Evolutionary conservation across 495 filamentous ascomycete genomes (phyloP).

Genomic region (Talaromyces wortmannii): DNA sequence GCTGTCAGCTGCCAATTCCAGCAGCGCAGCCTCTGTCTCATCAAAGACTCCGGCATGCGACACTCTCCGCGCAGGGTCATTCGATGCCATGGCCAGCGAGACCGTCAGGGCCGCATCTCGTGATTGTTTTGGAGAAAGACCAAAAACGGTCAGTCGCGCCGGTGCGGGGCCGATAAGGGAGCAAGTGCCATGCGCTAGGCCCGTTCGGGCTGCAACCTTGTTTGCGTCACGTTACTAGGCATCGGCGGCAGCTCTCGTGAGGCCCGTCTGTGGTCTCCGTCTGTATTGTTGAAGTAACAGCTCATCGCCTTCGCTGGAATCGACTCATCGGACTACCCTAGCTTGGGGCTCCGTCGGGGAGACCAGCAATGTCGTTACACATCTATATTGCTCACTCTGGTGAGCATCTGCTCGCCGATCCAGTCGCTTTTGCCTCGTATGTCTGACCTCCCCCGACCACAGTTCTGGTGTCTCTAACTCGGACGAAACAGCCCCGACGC

Average conservation of each 20-base stretch:
- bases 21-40: constrained; percentile 26
- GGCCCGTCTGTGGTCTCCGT: background rate
- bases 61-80: constrained; percentile 14
- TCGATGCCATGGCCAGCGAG: constrained; percentile 31
- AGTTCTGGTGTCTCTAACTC: constrained; percentile 6
- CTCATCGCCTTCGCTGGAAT: background rate
- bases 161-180: background rate
- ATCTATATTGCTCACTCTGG: constrained; percentile 86
- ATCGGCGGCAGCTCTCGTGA: background rate
- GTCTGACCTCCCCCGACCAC: constrained; percentile 17
- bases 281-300: background rate
- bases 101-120: constrained; percentile 27
- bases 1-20: constrained; percentile 34
- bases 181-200: background rate
- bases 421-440: constrained; percentile 61
- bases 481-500: constrained; percentile 56
- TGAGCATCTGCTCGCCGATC: constrained; percentile 70
- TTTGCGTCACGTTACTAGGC: constrained; percentile 7
- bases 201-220: background rate
- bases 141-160: background rate
- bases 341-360: constrained; percentile 23
- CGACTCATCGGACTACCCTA: constrained; percentile 6
- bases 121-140: constrained; percentile 13
- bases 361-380: constrained; percentile 63
- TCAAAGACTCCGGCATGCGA: constrained; percentile 20